A percentile compares a stretch with the other conserved stretches of the same genome.
Evolutionary conservation across 148 eudicot genomes (phyloP).

Genomic region (Rhododendron williamsianum): DNA sequence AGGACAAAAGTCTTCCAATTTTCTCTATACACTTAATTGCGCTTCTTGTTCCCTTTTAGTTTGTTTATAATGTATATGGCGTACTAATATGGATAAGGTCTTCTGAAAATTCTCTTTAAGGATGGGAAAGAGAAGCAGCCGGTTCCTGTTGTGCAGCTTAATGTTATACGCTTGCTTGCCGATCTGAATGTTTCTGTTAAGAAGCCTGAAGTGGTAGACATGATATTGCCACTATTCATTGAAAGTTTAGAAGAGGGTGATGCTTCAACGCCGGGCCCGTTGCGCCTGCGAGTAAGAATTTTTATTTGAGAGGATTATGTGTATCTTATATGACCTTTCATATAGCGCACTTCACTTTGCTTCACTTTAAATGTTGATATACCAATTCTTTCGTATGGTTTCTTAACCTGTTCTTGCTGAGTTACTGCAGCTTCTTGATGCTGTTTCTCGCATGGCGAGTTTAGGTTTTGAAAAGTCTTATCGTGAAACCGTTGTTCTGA

Average conservation of each 20-base stretch:
- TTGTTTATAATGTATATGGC: background rate
- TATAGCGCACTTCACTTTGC: background rate
- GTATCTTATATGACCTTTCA: background rate
- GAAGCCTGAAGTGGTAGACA: conserved; percentile 90
- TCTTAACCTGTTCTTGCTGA: conserved; percentile 27
- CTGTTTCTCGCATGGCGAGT: conserved; percentile 91
- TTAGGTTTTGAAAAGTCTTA: conserved; percentile 97
- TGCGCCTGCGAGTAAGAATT: conserved; percentile 77
- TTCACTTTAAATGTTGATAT: background rate
- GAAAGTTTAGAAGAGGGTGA: conserved; percentile 96
- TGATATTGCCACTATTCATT: conserved; percentile 79
- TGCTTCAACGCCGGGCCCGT: conserved; percentile 80
- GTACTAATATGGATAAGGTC: background rate
- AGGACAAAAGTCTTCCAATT: background rate
- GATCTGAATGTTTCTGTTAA: conserved; percentile 70
- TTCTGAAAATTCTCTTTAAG: conserved; percentile 23
- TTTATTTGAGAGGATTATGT: conserved; percentile 3
- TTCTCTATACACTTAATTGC: background rate
- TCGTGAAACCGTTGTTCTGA: conserved; percentile 91
- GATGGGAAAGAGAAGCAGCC: conserved; percentile 67
- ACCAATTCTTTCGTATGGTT: conserved; percentile 3
- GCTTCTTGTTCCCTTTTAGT: background rate
- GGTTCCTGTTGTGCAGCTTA: conserved; percentile 69
- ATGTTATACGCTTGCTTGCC: conserved; percentile 81
- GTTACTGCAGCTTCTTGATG: conserved; percentile 93